Percentiles rank a stretch among this genome's conserved stretches.
Conservation (phyloP, 108 stramenopile species). For the Cylindrotheca fusiformis region DNA sequence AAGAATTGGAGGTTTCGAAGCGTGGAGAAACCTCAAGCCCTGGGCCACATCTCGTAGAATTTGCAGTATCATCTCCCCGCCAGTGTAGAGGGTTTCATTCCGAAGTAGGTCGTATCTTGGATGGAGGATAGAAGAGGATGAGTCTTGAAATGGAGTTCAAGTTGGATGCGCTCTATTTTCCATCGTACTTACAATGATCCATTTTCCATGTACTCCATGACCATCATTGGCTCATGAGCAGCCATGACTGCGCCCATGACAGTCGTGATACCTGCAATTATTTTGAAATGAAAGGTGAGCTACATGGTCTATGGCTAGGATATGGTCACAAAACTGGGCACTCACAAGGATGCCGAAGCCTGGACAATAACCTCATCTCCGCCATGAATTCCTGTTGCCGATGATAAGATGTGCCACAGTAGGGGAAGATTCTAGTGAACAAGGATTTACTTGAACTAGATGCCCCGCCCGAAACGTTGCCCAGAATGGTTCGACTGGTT, state of each 20-base stretch:
- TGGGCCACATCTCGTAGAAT: constrained; percentile 52
- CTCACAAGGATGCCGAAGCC: constrained; percentile 55
- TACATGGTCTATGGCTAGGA: no score
- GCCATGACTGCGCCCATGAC: constrained; percentile 42
- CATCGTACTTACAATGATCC: constrained; percentile 51
- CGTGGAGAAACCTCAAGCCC: constrained; percentile 55
- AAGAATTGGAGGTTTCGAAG: constrained; percentile 43
- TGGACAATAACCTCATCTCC: constrained; percentile 56
- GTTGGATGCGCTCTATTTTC: constrained; percentile 59
- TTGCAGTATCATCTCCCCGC: constrained; percentile 51
- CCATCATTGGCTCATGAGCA: constrained; percentile 38
- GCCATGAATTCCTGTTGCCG: constrained; percentile 34
- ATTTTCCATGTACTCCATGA: constrained; percentile 62
- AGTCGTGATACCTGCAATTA: constrained; percentile 37
- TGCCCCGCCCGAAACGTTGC: not conserved
- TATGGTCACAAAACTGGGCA: no score
- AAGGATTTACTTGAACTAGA: not conserved
- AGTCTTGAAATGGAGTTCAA: constrained; percentile 6
- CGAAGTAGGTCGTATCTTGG: constrained; percentile 53
- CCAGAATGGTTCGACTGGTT: not conserved
- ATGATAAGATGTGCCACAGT: not conserved
- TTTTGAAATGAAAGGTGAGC: no score
- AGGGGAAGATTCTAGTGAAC: not conserved
- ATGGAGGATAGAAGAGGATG: no score
- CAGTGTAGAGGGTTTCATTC: constrained; percentile 46